Evolutionary conservation across 2,329 filamentous ascomycete species (phyloP), one percentile per base, ranked within the genome.

Genomic region (Aspergillus phoenicis): DNA sequence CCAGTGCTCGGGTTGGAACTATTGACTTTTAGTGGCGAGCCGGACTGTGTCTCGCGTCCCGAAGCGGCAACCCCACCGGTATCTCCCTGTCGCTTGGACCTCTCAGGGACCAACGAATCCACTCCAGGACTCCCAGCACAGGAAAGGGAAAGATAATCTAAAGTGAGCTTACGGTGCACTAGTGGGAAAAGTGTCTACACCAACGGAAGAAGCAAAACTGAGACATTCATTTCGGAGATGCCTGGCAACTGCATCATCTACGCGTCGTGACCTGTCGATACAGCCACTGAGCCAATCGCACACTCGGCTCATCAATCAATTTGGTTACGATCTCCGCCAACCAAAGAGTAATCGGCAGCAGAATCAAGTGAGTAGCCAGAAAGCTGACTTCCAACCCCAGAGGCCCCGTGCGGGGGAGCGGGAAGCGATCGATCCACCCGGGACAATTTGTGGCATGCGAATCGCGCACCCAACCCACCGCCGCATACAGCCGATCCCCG

Each of bases 401-500:
- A 0, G 87, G 85, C 0, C 87, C 87, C 15, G 69, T 70, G 61
- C 75, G 83, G 30, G 86, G 80, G 53, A 89, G 64, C 2, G 83
- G 81, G 26, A 89, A 78, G 24, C 77, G 77, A 69, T 88, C 80
- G 22, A 84, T 78, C 86, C 87, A 89, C 4, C 78, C 72, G 0
- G 83, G 80, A 30, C 89, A 81, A 38, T 81, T 75, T n/a, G 81
- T 69, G 28, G 78, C 70, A 63, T 87, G 82, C 13, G 78, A 74
- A 1, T 80, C 75, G 49, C 82, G 81, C 3, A 75, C 68, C 78
- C 84, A 87, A 8, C 89, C 88, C 0, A 81, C 80, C 7, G 85
- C 85, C 5, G 83, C 80, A 72, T 90, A 90, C 1, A 91, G 24
- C 41, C 88, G 78, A 69, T 91, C 86, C 3, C 86, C 87, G 1